Conservation (phyloP, 768 basidiomycete species). For the Amanita brunnescens region DNA sequence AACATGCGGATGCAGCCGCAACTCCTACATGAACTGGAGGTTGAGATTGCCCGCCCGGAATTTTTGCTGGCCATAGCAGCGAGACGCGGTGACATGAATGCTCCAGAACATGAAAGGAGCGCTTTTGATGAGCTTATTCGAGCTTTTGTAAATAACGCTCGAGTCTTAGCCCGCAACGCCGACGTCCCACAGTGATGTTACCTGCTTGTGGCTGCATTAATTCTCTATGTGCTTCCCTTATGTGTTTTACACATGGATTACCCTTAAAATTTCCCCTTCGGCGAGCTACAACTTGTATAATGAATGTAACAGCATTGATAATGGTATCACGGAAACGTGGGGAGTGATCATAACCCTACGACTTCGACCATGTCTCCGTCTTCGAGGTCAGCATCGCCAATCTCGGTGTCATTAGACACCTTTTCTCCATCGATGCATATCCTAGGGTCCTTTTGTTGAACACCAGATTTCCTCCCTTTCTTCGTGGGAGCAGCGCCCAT, state of each 20-base stretch:
- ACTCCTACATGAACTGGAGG: constrained; percentile 77
- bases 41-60: constrained; percentile 73
- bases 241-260: not conserved
- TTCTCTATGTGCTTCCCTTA: not conserved
- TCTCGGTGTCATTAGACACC: constrained; percentile 48
- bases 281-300: constrained; percentile 3
- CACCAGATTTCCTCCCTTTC: constrained; percentile 26
- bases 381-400: constrained; percentile 63
- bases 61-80: constrained; percentile 64
- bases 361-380: constrained; percentile 79
- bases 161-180: constrained; percentile 81
- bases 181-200: constrained; percentile 7
- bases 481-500: constrained; percentile 16
- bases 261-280: too few species aligned
- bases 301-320: not conserved
- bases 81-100: constrained; percentile 54
- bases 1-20: constrained; percentile 34
- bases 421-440: constrained; percentile 66
- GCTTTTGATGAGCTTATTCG: constrained; percentile 89
- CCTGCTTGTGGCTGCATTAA: not conserved
- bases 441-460: constrained; percentile 31
- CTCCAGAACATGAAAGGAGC: constrained; percentile 53
- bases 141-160: constrained; percentile 87
- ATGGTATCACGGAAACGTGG: not conserved
- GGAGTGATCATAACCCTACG: constrained; percentile 38